Conservation (phyloP, 2,329 filamentous ascomycete genomes). For the Decorospora gaudefroyi region DNA sequence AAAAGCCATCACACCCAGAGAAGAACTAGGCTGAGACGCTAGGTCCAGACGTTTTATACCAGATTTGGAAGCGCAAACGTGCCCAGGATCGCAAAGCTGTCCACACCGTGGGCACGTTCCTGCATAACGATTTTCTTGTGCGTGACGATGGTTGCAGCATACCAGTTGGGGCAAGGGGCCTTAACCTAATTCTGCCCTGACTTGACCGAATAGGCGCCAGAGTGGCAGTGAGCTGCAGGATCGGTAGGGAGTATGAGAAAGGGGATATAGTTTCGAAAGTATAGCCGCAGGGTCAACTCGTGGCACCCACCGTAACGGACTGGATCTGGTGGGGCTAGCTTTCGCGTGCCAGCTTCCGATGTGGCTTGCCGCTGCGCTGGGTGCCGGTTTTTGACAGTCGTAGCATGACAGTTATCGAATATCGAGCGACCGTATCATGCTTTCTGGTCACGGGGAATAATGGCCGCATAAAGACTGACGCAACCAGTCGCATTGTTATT, state of each 20-base stretch:
- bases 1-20: constrained; percentile 2
- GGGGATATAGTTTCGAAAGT: constrained; percentile 28
- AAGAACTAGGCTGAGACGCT: constrained; percentile 15
- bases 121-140: constrained; percentile 28
- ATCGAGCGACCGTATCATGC: background rate
- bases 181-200: constrained; percentile 14
- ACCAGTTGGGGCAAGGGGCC: constrained; percentile 15
- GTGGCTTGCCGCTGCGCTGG: constrained; percentile 26
- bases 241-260: constrained; percentile 8
- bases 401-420: background rate
- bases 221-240: constrained; percentile 8
- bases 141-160: constrained; percentile 31
- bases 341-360: constrained; percentile 15
- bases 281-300: constrained; percentile 18
- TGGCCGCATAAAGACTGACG: background rate
- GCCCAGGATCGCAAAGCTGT: constrained; percentile 13
- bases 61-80: constrained; percentile 21
- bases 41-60: constrained; percentile 23
- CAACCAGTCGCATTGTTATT: background rate
- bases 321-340: constrained; percentile 18
- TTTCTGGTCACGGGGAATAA: background rate
- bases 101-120: constrained; percentile 16
- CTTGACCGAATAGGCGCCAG: constrained; percentile 15
- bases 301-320: constrained; percentile 10
- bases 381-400: constrained; percentile 13